phyloP scores from a whole-genome alignment of 768 basidiomycete species.

The Tylopilus vinaceipallidus region DNA sequence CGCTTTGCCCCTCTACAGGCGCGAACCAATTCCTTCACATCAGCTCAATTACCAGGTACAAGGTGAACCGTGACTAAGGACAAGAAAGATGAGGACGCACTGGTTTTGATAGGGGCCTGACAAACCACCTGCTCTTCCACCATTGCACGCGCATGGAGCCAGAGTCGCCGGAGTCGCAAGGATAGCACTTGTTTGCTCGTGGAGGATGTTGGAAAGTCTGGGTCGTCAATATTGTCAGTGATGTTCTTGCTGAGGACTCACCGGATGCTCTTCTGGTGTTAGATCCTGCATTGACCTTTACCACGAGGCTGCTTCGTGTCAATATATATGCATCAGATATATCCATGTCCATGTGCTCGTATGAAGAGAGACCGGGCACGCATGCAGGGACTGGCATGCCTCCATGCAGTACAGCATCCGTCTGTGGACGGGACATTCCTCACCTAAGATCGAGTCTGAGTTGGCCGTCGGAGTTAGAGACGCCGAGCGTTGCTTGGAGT shows the following conservation, averaged over 20 bases:
- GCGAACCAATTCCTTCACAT: slow-evolving; percentile 71
- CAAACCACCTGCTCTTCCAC: slow-evolving; percentile 72
- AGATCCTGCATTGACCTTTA: slow-evolving; percentile 80
- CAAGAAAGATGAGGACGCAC: slow-evolving; percentile 42
- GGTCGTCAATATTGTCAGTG: slow-evolving; percentile 70
- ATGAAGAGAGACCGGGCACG: no score
- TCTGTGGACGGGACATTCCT: no score
- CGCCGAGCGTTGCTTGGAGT: no score
- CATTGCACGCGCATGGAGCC: slow-evolving; percentile 91
- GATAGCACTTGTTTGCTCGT: slow-evolving; percentile 91
- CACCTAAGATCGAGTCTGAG: no score
- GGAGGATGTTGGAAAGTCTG: slow-evolving; percentile 79
- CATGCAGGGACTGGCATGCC: no score
- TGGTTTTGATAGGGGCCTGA: slow-evolving; percentile 71
- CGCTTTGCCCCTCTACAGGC: slow-evolving; percentile 30
- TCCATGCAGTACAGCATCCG: no score
- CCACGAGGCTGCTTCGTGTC: slow-evolving; percentile 91
- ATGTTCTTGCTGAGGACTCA: slow-evolving; percentile 96
- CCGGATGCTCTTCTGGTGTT: slow-evolving; percentile 79
- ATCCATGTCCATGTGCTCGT: slow-evolving; percentile 83
- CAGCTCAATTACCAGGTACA: slow-evolving; percentile 43
- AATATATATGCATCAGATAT: slow-evolving; percentile 95
- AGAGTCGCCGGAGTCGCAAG: slow-evolving; percentile 97
- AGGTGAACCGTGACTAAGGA: not conserved
- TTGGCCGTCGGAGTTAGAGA: no score